phyloP scores from a whole-genome alignment of 1,284 basidiomycete genomes.

The Anthracocystis walkeri region DNA sequence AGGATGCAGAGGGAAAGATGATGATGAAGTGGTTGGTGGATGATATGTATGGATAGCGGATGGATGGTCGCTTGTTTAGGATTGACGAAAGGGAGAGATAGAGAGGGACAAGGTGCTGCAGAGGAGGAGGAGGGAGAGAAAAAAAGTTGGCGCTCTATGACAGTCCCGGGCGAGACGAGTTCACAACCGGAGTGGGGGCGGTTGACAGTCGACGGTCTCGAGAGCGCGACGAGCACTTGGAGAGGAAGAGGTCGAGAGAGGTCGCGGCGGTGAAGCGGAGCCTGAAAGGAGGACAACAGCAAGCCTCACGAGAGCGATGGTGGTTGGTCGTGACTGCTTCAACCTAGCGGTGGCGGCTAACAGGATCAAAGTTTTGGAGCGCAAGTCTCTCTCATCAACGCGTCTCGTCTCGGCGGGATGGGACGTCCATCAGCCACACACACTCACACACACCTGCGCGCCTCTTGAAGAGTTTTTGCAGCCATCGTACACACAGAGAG shows the following conservation, averaged over 20 bases:
- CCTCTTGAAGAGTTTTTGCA: background rate
- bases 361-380: background rate
- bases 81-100: background rate
- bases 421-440: too few relatives aligned
- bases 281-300: background rate
- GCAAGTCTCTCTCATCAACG: too few relatives aligned
- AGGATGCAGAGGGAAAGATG: constrained; percentile 2
- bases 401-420: too few relatives aligned
- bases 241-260: background rate
- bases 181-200: background rate
- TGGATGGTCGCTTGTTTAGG: constrained; percentile 18
- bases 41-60: background rate
- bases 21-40: background rate
- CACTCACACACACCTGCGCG: background rate
- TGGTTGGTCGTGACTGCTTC: too few relatives aligned
- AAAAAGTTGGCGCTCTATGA: constrained; percentile 1
- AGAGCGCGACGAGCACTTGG: background rate
- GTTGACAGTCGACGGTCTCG: background rate
- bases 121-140: background rate
- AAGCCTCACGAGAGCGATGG: background rate
- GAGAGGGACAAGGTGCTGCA: background rate
- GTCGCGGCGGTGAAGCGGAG: constrained; percentile 9
- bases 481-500: background rate
- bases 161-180: constrained; percentile 3
- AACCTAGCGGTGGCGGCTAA: background rate